Base-by-base conservation (phyloP, 345 rosid species). In the Trapa incisa region DNA sequence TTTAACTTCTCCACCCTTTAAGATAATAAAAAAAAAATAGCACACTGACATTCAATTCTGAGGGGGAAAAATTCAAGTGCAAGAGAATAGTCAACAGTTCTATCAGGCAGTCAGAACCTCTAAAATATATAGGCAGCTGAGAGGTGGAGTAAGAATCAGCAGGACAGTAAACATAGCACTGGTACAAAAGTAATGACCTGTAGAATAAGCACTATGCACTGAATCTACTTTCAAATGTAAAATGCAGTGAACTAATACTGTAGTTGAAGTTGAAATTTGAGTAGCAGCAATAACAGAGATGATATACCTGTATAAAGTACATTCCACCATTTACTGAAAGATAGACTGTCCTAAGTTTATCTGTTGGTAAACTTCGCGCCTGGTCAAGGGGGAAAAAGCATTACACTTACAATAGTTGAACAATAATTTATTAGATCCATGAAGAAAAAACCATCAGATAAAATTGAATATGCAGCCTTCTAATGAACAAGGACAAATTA, bases 291-390 rank as follows among this genome's bases (percentile, higher is more conserved):
- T 11, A 11, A 45, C 11, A 45, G 48, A 45, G 70, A 37, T 22
- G 29, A 22, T 22, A 22, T 47, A 91, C 99, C 99, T 95, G 99
- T 73, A 89, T 72, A 47, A 89, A 71, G 78, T 95, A 95, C n/a
- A 95, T 75, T 61, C 50, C 87, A 68, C 63, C 86, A 37, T 91
- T 95, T 77, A 84, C 74, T 33, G 72, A 73, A 37, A 73, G 37
- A 58, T 68, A 73, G 48, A 65, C 56, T 33, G 36, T 54, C 76
- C 61, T 73, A 38, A 73, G 61, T 54, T 64, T 73, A 68, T 62
- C 76, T 3, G 72, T 68, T 53, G 76, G 72, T 58, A 73, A 68
- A 65, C 72, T 68, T 65, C 72, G 68, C 1, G 99, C 99, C 99
- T 95, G 90, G 53, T 58, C 74, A 65, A 58, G 37, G 4, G 4